Evolutionary conservation across 2,329 filamentous ascomycete genomes (phyloP).

Genomic region (Fusarium concolor): DNA sequence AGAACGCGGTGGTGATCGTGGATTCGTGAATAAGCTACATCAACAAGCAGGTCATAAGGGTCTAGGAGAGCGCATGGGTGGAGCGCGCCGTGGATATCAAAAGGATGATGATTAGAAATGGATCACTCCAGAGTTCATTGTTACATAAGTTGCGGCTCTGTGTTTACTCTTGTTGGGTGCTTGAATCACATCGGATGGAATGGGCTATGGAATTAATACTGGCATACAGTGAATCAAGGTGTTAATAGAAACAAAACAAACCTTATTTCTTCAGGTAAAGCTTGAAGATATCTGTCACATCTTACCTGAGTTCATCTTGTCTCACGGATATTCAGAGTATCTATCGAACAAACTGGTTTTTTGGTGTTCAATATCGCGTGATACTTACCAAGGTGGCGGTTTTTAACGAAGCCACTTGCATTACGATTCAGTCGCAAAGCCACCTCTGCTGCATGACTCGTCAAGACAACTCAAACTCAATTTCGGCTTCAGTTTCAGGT

Average conservation of each 20-base stretch:
- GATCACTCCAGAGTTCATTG: background rate
- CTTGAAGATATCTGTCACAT: too few species aligned
- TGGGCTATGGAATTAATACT: background rate
- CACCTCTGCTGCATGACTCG: constrained; percentile 1
- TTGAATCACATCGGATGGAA: background rate
- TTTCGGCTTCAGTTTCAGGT: background rate
- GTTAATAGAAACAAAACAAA: background rate
- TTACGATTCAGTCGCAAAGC: background rate
- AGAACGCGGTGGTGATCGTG: constrained; percentile 71
- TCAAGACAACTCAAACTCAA: background rate
- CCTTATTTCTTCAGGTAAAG: background rate
- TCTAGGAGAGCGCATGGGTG: constrained; percentile 64
- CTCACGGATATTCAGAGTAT: background rate
- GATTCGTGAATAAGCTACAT: constrained; percentile 73
- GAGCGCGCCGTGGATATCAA: constrained; percentile 59
- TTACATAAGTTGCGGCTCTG: background rate
- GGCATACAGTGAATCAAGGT: background rate
- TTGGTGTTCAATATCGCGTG: background rate
- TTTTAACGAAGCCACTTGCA: constrained; percentile 4
- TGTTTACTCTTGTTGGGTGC: background rate
- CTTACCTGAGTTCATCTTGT: background rate
- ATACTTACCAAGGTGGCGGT: background rate
- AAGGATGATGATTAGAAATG: constrained; percentile 57
- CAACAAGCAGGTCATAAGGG: constrained; percentile 66
- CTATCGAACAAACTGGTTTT: background rate